Base-by-base conservation (phyloP, 2,329 filamentous ascomycete species). In the Gaeumannomyces tritici region DNA sequence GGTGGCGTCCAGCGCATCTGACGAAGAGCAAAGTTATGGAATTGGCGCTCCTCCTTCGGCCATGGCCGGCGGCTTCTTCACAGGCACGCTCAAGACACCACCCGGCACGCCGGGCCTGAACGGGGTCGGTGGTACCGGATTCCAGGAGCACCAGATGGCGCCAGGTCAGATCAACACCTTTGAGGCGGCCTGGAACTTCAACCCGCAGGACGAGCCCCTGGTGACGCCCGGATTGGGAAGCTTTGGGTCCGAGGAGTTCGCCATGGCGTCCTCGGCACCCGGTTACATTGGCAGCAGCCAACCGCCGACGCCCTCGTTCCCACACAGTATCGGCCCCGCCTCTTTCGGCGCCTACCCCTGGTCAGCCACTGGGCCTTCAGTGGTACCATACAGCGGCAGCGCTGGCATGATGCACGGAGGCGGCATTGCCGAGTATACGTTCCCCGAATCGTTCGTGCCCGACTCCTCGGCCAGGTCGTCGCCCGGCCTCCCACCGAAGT, bases 21-120 rank as follows among this genome's bases (percentile, higher is more conserved):
- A 78, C 12, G 76, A 78, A 28, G 73, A 74, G 33, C 69, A 70
- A 21, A 65, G 65, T n/a, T 69, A 67, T 47, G 61, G 68, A 1
- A 68, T 68, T 18, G 66, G 68, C 7, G 66, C 42, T 24, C 21
- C 42, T 13, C 21, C 42, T 21, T 51, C 42, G 4, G 67, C 11
- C 42, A 33, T 47, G 28, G 51, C 51, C 3, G 31, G 65, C 63
- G n/a, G 61, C 64, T 68, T 74, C 55, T 71, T 72, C 57, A 65
- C 76, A 4, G 42, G 21, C 26, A 78, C 77, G 24, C 71, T 83
- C 59, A 80, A 80, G 67, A 83, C 82, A 7, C 82, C 82, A 18
- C 82, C 82, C 3, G 78, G 76, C 5, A 84, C 82, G 1, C 82
- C 82, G 0, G 80, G 80, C 21, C 68, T 82, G 18, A 57, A 56